Base-by-base conservation (phyloP, 331 rosid genomes). In the Cydonia oblonga region DNA sequence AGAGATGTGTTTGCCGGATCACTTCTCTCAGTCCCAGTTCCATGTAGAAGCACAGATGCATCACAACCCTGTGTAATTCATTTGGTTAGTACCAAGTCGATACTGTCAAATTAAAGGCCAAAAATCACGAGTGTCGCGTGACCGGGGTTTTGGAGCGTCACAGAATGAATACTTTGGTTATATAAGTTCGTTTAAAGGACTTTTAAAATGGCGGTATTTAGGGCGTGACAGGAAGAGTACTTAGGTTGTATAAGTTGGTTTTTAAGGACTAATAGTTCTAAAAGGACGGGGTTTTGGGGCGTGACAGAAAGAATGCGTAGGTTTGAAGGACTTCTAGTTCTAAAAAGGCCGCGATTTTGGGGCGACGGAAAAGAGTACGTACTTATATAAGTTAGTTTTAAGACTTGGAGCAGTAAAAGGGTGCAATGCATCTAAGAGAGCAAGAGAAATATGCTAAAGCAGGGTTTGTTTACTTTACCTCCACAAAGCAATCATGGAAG, bases 401-500 rank as follows among this genome's bases (percentile, higher is more conserved):
- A 18, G 33, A 66, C 33, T 22, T 38, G 16, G 16, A 42, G 49
- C 16, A 13, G 16, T 42, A 13, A 42, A 40, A 1, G 49, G 49
- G 22, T 3, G 7, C 5, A 53, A 32, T 19, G 2, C 32, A 46
- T 44, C 46, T 1, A 57, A 15, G 9, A 60, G 30, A 56, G 66
- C 35, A 69, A 28, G 18, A 22, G n/a, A 32, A 22, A 42, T 23
- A 40, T 12, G 4, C 49, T 0, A 42, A 42, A 42, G 49, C 49
- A 42, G 49, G 49, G 5, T 15, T 44, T 52, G 57, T 52, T 52
- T 52, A 16, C 85, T 81, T 57, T 42, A 92, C 98, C 96, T 88
- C 97, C 32, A 90, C 98, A 33, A 90, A 92, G 84, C 98, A 92
- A 75, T 92, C 98, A 78, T 90, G 98, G 83, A 92, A 92, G 59